Evolutionary conservation across 1,139 yeast species (phyloP).

Genomic region (Zygosaccharomyces sapae): DNA sequence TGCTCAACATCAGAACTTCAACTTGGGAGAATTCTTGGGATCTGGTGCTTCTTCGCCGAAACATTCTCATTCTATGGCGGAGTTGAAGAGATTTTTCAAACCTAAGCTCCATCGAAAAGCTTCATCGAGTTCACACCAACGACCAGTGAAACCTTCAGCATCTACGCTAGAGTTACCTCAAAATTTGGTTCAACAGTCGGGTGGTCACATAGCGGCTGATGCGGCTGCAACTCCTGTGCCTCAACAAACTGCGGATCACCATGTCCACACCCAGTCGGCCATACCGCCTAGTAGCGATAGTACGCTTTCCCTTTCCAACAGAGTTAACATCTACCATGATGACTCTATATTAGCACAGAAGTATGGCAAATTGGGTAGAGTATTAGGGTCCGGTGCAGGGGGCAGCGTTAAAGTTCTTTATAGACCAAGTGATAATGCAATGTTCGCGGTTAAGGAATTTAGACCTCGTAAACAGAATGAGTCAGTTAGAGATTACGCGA

Average conservation of each 20-base stretch:
- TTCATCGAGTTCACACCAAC: slow-evolving; percentile 22
- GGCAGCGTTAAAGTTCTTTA: slow-evolving; percentile 88
- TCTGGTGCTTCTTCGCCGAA: slow-evolving; percentile 24
- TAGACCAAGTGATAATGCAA: slow-evolving; percentile 73
- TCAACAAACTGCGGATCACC: slow-evolving; percentile 24
- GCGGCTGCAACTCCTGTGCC: slow-evolving; percentile 12
- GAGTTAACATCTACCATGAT: slow-evolving; percentile 44
- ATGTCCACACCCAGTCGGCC: slow-evolving; percentile 35
- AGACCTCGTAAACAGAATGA: slow-evolving; percentile 83
- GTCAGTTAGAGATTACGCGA: slow-evolving; percentile 81
- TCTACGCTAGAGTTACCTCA: slow-evolving; percentile 13
- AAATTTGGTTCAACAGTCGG: slow-evolving; percentile 20
- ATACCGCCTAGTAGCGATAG: slow-evolving; percentile 38
- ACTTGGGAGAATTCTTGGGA: slow-evolving; percentile 9
- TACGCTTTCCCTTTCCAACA: slow-evolving; percentile 34
- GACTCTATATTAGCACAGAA: slow-evolving; percentile 72
- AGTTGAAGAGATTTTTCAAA: slow-evolving; percentile 63
- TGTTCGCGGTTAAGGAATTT: slow-evolving; percentile 96
- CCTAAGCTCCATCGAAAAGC: slow-evolving; percentile 29
- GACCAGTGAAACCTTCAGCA: slow-evolving; percentile 9
- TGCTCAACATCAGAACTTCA: slow-evolving; percentile 3
- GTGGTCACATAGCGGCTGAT: slow-evolving; percentile 21
- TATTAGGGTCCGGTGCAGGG: slow-evolving; percentile 96
- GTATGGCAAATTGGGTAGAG: slow-evolving; percentile 85
- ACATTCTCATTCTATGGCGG: slow-evolving; percentile 62